phyloP scores from a whole-genome alignment of 208 protist species.

The Kentomonas sorsogonicus region DNA sequence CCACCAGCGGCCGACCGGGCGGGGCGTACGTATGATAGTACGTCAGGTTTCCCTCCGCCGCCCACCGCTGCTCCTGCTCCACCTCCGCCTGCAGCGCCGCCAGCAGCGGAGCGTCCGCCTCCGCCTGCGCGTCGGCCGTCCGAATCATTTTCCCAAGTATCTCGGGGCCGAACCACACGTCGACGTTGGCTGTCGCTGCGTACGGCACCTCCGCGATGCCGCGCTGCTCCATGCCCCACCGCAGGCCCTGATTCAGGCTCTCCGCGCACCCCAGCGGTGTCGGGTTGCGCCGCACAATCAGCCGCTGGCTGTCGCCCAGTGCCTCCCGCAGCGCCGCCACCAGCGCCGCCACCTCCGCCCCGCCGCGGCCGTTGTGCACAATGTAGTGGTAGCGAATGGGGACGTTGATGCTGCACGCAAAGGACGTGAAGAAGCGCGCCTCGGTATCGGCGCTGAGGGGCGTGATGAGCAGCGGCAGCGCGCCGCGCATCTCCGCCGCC shows the following conservation, averaged over 20 bases:
- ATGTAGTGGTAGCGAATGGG: constrained; percentile 29
- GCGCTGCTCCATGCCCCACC: constrained; percentile 19
- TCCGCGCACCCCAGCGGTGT: constrained; percentile 31
- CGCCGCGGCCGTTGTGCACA: constrained; percentile 29
- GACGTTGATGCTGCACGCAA: constrained; percentile 34
- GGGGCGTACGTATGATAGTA: constrained; percentile 27
- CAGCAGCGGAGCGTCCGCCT: constrained; percentile 22
- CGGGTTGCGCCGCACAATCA: constrained; percentile 25
- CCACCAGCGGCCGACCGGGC: constrained; percentile 20
- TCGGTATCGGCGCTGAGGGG: constrained; percentile 39
- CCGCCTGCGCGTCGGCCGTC: constrained; percentile 13
- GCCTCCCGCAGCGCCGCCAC: constrained; percentile 21
- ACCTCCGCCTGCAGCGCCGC: constrained; percentile 22
- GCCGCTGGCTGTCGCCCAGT: constrained; percentile 29
- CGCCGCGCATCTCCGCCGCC: constrained; percentile 15
- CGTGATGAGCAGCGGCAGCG: constrained; percentile 33
- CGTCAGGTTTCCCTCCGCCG: constrained; percentile 13
- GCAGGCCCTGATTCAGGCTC: constrained; percentile 32
- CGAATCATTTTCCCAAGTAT: constrained; percentile 18
- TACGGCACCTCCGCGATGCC: constrained; percentile 26
- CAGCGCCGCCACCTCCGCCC: constrained; percentile 12
- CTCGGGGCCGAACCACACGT: constrained; percentile 28
- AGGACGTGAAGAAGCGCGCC: constrained; percentile 22
- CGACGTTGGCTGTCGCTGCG: constrained; percentile 28
- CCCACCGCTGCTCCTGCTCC: constrained; percentile 19